Conservation (phyloP, 208 protist genomes). For the Leishmania tropica region DNA sequence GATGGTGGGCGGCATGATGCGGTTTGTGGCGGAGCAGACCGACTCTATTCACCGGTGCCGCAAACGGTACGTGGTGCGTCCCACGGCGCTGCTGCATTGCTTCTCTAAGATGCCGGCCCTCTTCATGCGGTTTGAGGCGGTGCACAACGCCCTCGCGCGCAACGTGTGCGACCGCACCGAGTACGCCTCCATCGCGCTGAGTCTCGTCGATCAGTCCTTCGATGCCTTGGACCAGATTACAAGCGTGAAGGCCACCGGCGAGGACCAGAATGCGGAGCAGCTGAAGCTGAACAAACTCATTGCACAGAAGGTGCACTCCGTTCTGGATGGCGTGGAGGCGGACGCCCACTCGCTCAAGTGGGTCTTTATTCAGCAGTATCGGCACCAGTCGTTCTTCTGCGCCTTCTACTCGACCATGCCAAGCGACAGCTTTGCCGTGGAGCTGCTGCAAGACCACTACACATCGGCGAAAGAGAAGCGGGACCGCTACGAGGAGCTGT, state of each 20-base stretch:
- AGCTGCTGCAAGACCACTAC: conserved; percentile 70
- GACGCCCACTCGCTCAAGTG: conserved; percentile 65
- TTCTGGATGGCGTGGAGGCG: conserved; percentile 53
- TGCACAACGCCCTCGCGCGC: conserved; percentile 65
- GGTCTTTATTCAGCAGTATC: conserved; percentile 84
- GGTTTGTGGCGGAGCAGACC: conserved; percentile 84
- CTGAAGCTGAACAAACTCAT: conserved; percentile 51
- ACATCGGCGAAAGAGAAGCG: conserved; percentile 66
- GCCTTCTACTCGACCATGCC: conserved; percentile 75
- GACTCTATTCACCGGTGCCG: conserved; percentile 78
- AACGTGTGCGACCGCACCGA: conserved; percentile 70
- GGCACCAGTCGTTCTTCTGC: conserved; percentile 91
- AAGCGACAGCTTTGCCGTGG: conserved; percentile 49
- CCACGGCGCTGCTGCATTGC: conserved; percentile 79
- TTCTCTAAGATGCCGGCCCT: conserved; percentile 82
- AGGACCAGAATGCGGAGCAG: conserved; percentile 39
- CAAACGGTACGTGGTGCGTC: conserved; percentile 64
- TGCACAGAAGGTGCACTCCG: conserved; percentile 40
- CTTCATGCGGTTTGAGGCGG: conserved; percentile 69
- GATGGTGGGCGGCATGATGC: conserved; percentile 60
- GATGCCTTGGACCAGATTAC: conserved; percentile 78
- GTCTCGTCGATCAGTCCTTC: conserved; percentile 84
- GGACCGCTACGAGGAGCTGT: conserved; percentile 85
- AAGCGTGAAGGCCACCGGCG: conserved; percentile 45
- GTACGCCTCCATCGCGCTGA: conserved; percentile 74